Evolutionary conservation across 108 stramenopile species (phyloP).

Genomic region (Nitzschia palea): DNA sequence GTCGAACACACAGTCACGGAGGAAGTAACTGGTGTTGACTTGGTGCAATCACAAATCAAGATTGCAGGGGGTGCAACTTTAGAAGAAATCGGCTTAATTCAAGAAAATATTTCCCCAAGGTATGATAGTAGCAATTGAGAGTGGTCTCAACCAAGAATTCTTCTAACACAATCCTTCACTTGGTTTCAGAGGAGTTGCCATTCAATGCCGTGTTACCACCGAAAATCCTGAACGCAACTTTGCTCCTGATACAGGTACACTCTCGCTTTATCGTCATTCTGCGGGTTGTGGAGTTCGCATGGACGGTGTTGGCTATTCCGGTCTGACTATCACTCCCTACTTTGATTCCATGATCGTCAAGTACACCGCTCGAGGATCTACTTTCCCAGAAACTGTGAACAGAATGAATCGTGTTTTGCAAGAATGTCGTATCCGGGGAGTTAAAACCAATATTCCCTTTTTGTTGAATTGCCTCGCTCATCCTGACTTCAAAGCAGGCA

Average conservation of each 20-base stretch:
- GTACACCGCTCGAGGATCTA: constrained; percentile 80
- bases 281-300: constrained; percentile 92
- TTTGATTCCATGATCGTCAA: constrained; percentile 95
- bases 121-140: neutral
- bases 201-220: constrained; percentile 94
- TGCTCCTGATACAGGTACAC: constrained; percentile 86
- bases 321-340: constrained; percentile 82
- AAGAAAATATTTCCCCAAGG: constrained; percentile 67
- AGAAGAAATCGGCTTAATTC: constrained; percentile 73
- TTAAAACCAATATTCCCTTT: constrained; percentile 88
- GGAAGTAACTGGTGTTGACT: constrained; percentile 93
- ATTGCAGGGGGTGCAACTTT: constrained; percentile 91
- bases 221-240: constrained; percentile 88
- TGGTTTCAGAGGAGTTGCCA: constrained; percentile 64
- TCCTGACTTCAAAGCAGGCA: constrained; percentile 82
- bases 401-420: constrained; percentile 84
- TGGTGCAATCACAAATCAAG: constrained; percentile 91
- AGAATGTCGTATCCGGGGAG: constrained; percentile 90
- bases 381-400: constrained; percentile 68
- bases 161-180: neutral
- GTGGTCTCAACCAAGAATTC: neutral
- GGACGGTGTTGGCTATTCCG: constrained; percentile 80
- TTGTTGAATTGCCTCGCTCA: constrained; percentile 84
- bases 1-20: constrained; percentile 98
- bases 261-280: constrained; percentile 77